Percentiles rank a stretch among this genome's conserved stretches.
phyloP scores from a whole-genome alignment of 2,329 filamentous ascomycete species.

The Lachnellula hyalina region DNA sequence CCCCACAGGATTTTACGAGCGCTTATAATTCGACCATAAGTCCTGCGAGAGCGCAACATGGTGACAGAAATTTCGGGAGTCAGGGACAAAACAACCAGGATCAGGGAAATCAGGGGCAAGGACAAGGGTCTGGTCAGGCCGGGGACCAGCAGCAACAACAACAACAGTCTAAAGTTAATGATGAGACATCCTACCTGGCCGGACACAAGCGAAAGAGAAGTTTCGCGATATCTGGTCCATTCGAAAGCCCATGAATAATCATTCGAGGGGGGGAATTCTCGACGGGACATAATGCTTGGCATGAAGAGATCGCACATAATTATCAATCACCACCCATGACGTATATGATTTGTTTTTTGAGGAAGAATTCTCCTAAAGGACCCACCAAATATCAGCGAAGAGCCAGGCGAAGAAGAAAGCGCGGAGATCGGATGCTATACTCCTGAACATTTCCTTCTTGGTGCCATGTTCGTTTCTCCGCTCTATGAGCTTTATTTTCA shows the following conservation, averaged over 20 bases:
- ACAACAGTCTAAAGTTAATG: constrained; percentile 19
- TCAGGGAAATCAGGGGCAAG: constrained; percentile 14
- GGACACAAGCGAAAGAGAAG: constrained; percentile 28
- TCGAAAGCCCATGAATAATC: constrained; percentile 18
- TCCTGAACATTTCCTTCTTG: constrained; percentile 2
- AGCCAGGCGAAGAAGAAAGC: not conserved
- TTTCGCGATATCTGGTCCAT: constrained; percentile 24
- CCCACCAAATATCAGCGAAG: not conserved
- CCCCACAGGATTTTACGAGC: constrained; percentile 44
- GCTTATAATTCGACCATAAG: constrained; percentile 25
- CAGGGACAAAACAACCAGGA: constrained; percentile 22
- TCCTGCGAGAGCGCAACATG: constrained; percentile 14
- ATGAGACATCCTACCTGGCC: constrained; percentile 22
- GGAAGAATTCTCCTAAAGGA: not conserved
- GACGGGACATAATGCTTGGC: not conserved
- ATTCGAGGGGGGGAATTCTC: not conserved
- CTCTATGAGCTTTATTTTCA: constrained; percentile 4
- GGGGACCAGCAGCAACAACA: constrained; percentile 19
- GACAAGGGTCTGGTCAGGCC: constrained; percentile 8
- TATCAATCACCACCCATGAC: not conserved
- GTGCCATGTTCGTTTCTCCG: constrained; percentile 1
- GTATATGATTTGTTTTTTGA: constrained; percentile 7
- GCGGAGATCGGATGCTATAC: not conserved
- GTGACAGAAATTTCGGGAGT: constrained; percentile 18
- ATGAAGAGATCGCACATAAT: not conserved